Conservation (phyloP, 257 asterid genomes). For the Plantago ovata region DNA sequence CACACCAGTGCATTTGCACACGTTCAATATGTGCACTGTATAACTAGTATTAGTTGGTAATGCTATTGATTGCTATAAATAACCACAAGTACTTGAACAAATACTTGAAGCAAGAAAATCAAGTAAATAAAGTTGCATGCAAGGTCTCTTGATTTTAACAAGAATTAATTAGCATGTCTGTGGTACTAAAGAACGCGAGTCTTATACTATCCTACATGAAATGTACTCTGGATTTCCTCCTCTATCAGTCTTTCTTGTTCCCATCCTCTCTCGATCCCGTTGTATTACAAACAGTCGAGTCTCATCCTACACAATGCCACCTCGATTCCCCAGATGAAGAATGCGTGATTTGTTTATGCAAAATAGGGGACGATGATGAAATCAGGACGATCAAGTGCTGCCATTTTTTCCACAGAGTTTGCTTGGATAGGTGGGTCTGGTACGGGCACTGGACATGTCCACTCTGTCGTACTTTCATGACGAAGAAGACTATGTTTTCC, state of each 20-base stretch:
- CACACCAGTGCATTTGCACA: too few relatives aligned
- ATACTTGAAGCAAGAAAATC: too few relatives aligned
- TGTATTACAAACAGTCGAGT: constrained; percentile 13
- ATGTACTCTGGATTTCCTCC: constrained; percentile 32
- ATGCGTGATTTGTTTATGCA: constrained; percentile 37
- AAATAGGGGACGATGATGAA: constrained; percentile 28
- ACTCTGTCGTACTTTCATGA: constrained; percentile 14
- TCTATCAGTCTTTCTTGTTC: constrained; percentile 18
- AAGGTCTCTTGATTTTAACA: too few relatives aligned
- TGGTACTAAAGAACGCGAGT: too few relatives aligned
- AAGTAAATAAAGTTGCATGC: too few relatives aligned
- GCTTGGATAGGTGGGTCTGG: constrained; percentile 37
- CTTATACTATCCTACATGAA: constrained; percentile 7
- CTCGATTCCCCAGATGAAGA: constrained; percentile 2
- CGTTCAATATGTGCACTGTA: too few relatives aligned
- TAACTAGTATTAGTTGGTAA: too few relatives aligned
- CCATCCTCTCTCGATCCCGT: background rate
- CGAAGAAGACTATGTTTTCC: background rate
- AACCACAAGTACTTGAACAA: too few relatives aligned
- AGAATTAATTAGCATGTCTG: too few relatives aligned
- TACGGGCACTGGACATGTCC: constrained; percentile 31
- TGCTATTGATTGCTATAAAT: too few relatives aligned
- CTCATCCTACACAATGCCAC: constrained; percentile 12
- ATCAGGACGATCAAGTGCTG: constrained; percentile 29
- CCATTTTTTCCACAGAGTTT: constrained; percentile 33